Evolutionary conservation across 371 early-diverging fungal genomes (phyloP).

Genomic region (Rhizopus stolonifer): DNA sequence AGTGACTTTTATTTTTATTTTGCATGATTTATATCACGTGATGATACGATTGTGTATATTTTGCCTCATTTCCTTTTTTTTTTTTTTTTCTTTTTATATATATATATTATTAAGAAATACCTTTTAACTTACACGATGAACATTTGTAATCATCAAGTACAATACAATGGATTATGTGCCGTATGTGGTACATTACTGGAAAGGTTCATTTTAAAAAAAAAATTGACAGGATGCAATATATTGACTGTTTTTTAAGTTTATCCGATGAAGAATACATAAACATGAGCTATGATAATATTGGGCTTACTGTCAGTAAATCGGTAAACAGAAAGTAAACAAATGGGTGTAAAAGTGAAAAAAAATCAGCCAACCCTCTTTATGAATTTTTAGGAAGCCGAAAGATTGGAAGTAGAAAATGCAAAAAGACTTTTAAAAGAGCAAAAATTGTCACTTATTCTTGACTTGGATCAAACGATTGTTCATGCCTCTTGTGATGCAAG

Average conservation of each 20-base stretch:
- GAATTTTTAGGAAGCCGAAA: slow-evolving; percentile 69
- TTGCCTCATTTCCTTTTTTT: background rate
- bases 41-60: background rate
- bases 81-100: background rate
- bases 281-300: slow-evolving; percentile 78
- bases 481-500: slow-evolving; percentile 90
- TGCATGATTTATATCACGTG: background rate
- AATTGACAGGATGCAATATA: background rate
- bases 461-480: slow-evolving; percentile 98
- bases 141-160: slow-evolving; percentile 76
- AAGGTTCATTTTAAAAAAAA: slow-evolving; percentile 23
- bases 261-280: slow-evolving; percentile 32
- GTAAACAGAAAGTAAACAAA: slow-evolving; percentile 33
- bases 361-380: background rate
- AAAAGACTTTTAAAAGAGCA: slow-evolving; percentile 63
- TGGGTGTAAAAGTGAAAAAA: background rate
- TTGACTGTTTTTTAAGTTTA: background rate
- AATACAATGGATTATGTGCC: slow-evolving; percentile 82
- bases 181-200: slow-evolving; percentile 74
- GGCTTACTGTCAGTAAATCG: slow-evolving; percentile 68
- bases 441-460: slow-evolving; percentile 94
- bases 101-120: background rate
- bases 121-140: slow-evolving; percentile 13
- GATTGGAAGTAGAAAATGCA: slow-evolving; percentile 74
- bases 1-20: background rate